Conservation (phyloP, 768 basidiomycete species). For the Mycena sanguinolenta region DNA sequence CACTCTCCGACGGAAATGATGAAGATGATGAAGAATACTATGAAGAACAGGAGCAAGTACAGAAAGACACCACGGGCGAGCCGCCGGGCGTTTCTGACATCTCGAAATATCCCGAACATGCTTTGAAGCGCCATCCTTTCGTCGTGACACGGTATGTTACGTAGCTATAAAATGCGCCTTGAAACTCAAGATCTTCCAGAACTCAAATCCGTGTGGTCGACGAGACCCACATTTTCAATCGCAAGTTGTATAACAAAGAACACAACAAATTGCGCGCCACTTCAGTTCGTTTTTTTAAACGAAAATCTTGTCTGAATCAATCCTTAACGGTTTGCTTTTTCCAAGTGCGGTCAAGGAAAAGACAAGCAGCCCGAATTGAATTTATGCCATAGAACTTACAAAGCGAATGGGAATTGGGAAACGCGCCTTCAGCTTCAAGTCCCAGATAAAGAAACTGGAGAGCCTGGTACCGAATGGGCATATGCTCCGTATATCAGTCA, state of each 20-base stretch:
- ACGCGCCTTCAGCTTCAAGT: constrained; percentile 44
- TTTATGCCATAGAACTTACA: constrained; percentile 42
- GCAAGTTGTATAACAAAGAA: constrained; percentile 30
- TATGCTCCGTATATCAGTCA: constrained; percentile 48
- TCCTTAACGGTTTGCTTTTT: background rate
- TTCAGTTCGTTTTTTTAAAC: constrained; percentile 40
- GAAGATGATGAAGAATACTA: constrained; percentile 2
- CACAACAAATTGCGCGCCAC: constrained; percentile 40
- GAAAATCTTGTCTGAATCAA: background rate
- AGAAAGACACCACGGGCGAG: background rate
- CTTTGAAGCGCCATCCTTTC: constrained; percentile 48
- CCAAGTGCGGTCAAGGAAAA: constrained; percentile 39
- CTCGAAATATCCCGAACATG: constrained; percentile 28
- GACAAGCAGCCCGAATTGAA: constrained; percentile 28
- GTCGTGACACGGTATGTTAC: constrained; percentile 50
- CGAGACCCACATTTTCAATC: constrained; percentile 46
- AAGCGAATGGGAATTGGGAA: constrained; percentile 46
- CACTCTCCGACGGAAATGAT: background rate
- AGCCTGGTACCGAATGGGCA: constrained; percentile 39
- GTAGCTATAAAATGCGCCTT: too few relatives aligned
- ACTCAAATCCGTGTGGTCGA: constrained; percentile 50
- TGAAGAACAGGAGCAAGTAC: too few relatives aligned
- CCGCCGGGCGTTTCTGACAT: constrained; percentile 15
- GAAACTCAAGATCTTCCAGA: constrained; percentile 35
- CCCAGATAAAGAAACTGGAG: constrained; percentile 13